phyloP scores from a whole-genome alignment of 2,329 filamentous ascomycete genomes.

The Proliferodiscus dingleyae region DNA sequence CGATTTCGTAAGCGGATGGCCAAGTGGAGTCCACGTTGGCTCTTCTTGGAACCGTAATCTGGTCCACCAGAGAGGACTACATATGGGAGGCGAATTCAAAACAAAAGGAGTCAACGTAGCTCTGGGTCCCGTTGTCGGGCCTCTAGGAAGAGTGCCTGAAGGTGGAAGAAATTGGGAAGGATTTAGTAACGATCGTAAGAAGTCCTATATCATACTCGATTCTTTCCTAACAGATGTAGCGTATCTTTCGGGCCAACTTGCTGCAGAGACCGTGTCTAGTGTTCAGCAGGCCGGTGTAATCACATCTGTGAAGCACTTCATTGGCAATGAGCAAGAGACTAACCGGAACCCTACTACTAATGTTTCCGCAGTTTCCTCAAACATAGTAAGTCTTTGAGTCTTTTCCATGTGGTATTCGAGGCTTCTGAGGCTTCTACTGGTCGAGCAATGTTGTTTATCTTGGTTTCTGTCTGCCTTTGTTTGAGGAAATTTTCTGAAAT shows the following conservation, averaged over 20 bases:
- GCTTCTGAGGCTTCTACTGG: too few relatives aligned
- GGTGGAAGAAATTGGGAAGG: conserved; percentile 68
- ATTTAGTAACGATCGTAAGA: conserved; percentile 29
- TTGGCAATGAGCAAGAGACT: conserved; percentile 78
- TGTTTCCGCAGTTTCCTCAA: too few relatives aligned
- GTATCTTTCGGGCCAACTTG: conserved; percentile 55
- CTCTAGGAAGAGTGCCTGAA: conserved; percentile 60
- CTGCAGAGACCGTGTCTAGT: conserved; percentile 20
- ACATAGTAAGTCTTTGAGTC: too few relatives aligned
- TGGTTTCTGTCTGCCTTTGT: too few relatives aligned
- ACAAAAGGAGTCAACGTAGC: conserved; percentile 70
- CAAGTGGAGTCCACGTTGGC: conserved; percentile 58
- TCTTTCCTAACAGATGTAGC: conserved; percentile 42
- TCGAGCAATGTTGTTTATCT: too few relatives aligned
- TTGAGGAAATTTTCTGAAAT: too few relatives aligned
- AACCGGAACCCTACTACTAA: too few relatives aligned
- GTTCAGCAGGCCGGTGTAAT: conserved; percentile 24
- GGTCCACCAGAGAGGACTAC: conserved; percentile 60
- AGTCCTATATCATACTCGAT: neutral
- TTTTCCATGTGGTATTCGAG: too few relatives aligned
- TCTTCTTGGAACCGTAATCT: conserved; percentile 57
- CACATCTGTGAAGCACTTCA: conserved; percentile 40
- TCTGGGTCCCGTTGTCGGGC: conserved; percentile 60
- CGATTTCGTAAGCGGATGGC: conserved; percentile 61
- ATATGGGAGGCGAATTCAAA: conserved; percentile 67